Evolutionary conservation across 75 land plant genomes (phyloP).

Genomic region (Cupressus sempervirens): DNA sequence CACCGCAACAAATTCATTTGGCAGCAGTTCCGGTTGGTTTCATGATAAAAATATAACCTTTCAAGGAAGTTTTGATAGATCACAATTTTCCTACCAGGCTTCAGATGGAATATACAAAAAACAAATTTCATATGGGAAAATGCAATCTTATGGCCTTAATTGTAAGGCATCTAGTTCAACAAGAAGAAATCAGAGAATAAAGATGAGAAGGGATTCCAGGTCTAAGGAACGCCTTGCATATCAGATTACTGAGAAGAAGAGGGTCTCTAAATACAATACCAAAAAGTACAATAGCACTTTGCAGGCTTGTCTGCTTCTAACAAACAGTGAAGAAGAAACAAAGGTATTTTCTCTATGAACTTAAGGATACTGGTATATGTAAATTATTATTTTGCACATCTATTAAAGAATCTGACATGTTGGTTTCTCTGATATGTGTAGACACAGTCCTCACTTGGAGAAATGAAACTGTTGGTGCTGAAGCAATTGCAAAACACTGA

Average conservation of each 20-base stretch:
- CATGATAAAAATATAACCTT: neutral
- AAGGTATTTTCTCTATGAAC: neutral
- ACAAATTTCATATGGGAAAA: neutral
- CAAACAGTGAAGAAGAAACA: neutral
- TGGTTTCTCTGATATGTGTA: neutral
- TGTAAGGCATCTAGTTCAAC: no score
- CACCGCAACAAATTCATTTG: neutral
- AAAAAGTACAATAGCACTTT: no score
- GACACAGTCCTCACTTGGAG: neutral
- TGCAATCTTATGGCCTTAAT: neutral
- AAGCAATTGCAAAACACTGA: slow-evolving; percentile 48
- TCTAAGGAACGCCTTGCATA: neutral
- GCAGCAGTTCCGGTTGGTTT: neutral
- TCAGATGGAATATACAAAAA: neutral
- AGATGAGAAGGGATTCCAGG: neutral
- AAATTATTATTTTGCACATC: no score
- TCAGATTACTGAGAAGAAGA: no score
- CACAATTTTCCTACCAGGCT: neutral
- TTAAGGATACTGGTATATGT: no score
- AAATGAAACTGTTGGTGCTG: slow-evolving; percentile 12
- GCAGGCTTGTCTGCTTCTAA: neutral
- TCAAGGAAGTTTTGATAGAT: neutral
- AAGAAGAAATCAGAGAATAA: neutral
- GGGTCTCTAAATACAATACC: no score
- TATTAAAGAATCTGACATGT: neutral